phyloP scores from a whole-genome alignment of 1,284 basidiomycete genomes.

The Ustilago cynodontis region DNA sequence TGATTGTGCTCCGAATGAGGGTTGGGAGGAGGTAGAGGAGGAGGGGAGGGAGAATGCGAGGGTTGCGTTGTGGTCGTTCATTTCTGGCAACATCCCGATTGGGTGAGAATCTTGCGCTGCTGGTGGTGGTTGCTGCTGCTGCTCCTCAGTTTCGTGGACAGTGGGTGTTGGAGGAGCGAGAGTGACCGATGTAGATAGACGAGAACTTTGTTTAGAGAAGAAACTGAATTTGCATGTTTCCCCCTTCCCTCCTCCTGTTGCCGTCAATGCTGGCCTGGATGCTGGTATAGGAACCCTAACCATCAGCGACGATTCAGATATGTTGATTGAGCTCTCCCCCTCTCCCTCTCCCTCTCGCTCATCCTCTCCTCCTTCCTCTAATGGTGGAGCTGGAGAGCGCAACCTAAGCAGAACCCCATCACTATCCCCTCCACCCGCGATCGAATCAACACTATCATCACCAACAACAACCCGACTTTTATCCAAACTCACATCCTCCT shows the following conservation, averaged over 20 bases:
- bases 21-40: neutral
- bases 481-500: neutral
- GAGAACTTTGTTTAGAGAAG: conserved; percentile 19
- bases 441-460: neutral
- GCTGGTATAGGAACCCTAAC: conserved; percentile 18
- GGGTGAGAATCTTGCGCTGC: neutral
- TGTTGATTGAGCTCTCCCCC: neutral
- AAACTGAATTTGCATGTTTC: conserved; percentile 32
- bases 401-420: neutral
- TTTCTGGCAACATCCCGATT: conserved; percentile 8
- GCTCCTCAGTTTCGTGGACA: neutral
- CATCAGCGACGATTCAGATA: conserved; percentile 22
- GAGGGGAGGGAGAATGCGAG: neutral
- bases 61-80: conserved; percentile 17
- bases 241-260: neutral
- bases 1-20: too few relatives aligned
- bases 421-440: neutral
- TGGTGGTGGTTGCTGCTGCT: neutral
- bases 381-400: neutral
- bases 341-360: neutral
- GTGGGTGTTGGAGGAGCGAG: neutral
- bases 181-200: neutral
- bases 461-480: conserved; percentile 12
- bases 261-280: neutral
- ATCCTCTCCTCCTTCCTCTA: neutral